Base-by-base conservation (phyloP, 495 filamentous ascomycete genomes). In the Xylaria nigripes region DNA sequence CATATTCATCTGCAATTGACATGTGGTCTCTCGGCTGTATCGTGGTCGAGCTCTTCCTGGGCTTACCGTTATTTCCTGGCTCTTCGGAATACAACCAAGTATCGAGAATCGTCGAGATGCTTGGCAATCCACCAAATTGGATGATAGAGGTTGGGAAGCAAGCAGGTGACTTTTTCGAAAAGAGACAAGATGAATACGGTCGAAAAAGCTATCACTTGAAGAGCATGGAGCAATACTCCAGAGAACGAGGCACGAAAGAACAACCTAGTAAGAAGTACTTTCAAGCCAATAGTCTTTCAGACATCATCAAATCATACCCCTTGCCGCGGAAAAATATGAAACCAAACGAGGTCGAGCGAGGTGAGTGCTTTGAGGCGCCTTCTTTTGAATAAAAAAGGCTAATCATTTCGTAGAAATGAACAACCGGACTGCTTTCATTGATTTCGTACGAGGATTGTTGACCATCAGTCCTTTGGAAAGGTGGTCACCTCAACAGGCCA, bases 251-350 rank as follows among this genome's bases (percentile, higher is more conserved):
- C 53, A 91, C 89, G 12, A 97, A 99, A 68, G 94, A 99, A 68
- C 93, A 96, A 68, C 94, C 94, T 40, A 97, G 94, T 79, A 99
- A 99, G 79, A 97, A 96, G 70, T 99, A 99, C 69, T 99, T 99
- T 73, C 83, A 86, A 60, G 89, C 91, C 2, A 96, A 82, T 27
- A 95, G 90, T 2, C 69, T 99, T 46, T 90, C 94, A 15, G 94
- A 97, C 53, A 97, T 99, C 58, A 96, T 99, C 69, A 85, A 93
- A 63, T 87, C 86, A 57, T 99, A 99, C 67, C 84, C 93, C 32
- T 95, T 99, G 91, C 94, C 94, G 25, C 76, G 94, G 65, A 99
- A 99, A 73, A 95, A 96, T 58, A 99, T 99, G 94, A 99, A 99
- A 73, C 94, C 86, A 59, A 83, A 83, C 57, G 94, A 99, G 68